These are phyloP conservation scores for Botrytis deweyae DNA, from an alignment of 2,329 filamentous ascomycete genomes.

Conservation along the genomic window DNA sequence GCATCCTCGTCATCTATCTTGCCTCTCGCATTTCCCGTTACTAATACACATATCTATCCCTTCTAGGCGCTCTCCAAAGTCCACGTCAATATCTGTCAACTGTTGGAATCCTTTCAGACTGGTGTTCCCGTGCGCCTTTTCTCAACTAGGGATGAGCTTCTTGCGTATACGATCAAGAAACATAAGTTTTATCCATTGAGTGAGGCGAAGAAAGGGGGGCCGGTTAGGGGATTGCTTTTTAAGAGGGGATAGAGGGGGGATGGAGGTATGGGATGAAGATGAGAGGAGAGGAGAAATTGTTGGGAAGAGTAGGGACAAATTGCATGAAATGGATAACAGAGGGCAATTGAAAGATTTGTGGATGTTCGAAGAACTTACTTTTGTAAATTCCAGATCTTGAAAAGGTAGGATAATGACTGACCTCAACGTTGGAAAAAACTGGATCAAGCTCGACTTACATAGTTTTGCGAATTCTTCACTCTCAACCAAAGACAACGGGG, in stretches of 20 bases:
- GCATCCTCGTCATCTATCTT: neutral
- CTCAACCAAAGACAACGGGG: neutral
- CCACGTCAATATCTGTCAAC: slow-evolving; percentile 3
- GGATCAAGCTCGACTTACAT: neutral
- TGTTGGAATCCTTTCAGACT: neutral
- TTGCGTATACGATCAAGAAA: neutral
- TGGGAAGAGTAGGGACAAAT: neutral
- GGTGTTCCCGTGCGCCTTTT: neutral
- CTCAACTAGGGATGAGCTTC: neutral
- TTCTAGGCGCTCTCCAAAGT: slow-evolving; percentile 1
- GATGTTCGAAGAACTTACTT: neutral
- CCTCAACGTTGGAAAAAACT: neutral
- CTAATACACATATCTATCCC: neutral
- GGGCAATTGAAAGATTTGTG: neutral
- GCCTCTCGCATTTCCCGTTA: neutral
- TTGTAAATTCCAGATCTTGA: neutral
- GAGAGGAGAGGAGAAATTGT: neutral
- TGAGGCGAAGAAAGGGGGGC: neutral
- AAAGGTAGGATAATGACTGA: neutral
- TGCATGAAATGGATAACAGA: neutral
- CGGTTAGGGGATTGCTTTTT: neutral
- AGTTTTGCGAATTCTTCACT: neutral
- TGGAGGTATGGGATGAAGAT: neutral
- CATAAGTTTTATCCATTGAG: neutral
- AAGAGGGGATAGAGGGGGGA: neutral